A percentile compares a stretch with the other conserved stretches of the same genome.
Conservation (phyloP, 192 early-diverging fungal genomes). For the Coemansia sp. region DNA sequence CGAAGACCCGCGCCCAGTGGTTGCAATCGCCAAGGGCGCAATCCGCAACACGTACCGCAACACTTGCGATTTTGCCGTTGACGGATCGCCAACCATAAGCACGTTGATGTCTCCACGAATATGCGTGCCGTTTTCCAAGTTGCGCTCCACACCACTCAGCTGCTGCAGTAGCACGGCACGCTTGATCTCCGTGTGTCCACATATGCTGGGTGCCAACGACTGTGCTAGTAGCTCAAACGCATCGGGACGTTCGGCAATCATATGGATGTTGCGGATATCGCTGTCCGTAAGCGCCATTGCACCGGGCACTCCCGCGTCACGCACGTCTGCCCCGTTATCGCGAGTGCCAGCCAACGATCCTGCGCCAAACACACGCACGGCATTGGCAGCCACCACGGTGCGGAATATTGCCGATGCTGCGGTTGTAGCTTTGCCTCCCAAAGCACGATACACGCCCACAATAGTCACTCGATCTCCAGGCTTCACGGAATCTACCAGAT, state of each 20-base stretch:
- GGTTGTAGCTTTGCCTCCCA: slow-evolving; percentile 77
- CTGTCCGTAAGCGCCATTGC: slow-evolving; percentile 71
- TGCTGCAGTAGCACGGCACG: slow-evolving; percentile 88
- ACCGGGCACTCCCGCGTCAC: slow-evolving; percentile 43
- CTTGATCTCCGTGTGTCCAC: slow-evolving; percentile 93
- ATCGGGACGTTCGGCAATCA: slow-evolving; percentile 65
- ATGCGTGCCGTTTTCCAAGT: slow-evolving; percentile 90
- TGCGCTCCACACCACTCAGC: slow-evolving; percentile 91
- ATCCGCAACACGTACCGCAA: slow-evolving; percentile 92
- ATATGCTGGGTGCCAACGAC: slow-evolving; percentile 87
- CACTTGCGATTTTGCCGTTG: slow-evolving; percentile 98
- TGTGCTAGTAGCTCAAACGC: slow-evolving; percentile 79
- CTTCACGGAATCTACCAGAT: slow-evolving; percentile 92
- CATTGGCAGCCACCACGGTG: slow-evolving; percentile 86
- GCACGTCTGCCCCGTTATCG: slow-evolving; percentile 27
- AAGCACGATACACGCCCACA: slow-evolving; percentile 86
- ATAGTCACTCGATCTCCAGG: slow-evolving; percentile 95
- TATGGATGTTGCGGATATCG: slow-evolving; percentile 85
- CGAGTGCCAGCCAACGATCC: slow-evolving; percentile 66
- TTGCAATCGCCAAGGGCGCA: slow-evolving; percentile 94
- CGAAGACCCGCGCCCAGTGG: slow-evolving; percentile 93
- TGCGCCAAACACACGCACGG: slow-evolving; percentile 69
- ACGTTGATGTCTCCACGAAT: slow-evolving; percentile 98
- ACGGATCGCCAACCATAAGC: slow-evolving; percentile 97
- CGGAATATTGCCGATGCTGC: slow-evolving; percentile 82